phyloP scores from a whole-genome alignment of 495 filamentous ascomycete genomes.

The Neurospora sp. region DNA sequence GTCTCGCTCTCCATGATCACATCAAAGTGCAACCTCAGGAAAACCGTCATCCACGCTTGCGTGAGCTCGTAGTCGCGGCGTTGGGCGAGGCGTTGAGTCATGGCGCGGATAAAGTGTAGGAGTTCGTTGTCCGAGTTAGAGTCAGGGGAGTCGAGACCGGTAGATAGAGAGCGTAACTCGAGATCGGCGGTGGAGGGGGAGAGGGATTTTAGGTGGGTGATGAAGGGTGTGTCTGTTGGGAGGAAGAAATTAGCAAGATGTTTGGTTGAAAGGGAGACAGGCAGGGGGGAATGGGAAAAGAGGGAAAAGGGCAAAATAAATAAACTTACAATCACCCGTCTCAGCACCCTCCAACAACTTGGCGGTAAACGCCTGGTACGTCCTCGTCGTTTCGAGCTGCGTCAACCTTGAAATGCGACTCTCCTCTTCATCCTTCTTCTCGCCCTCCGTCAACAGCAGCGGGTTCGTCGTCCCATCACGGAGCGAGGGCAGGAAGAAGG shows the following conservation, averaged over 20 bases:
- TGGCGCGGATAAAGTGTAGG: slow-evolving; percentile 58
- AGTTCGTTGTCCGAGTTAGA: slow-evolving; percentile 32
- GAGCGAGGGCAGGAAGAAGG: slow-evolving; percentile 85
- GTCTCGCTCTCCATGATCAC: slow-evolving; percentile 30
- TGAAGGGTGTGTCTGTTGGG: slow-evolving; percentile 42
- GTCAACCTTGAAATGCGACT: slow-evolving; percentile 24
- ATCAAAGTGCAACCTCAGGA: slow-evolving; percentile 63
- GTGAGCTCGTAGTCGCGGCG: slow-evolving; percentile 82
- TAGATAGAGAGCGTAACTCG: slow-evolving; percentile 70
- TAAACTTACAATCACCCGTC: slow-evolving; percentile 40
- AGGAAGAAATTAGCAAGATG: too few relatives aligned
- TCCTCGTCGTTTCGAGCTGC: slow-evolving; percentile 27
- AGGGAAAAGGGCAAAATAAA: neutral
- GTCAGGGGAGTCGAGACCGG: slow-evolving; percentile 25
- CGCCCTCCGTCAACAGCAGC: slow-evolving; percentile 15
- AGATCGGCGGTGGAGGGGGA: slow-evolving; percentile 74
- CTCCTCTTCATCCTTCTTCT: slow-evolving; percentile 1
- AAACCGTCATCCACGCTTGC: slow-evolving; percentile 94
- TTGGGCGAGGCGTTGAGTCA: slow-evolving; percentile 55
- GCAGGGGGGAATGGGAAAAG: neutral
- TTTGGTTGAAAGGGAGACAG: too few relatives aligned
- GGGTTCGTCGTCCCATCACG: slow-evolving; percentile 18
- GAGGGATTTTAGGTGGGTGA: slow-evolving; percentile 68
- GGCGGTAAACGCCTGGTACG: slow-evolving; percentile 47
- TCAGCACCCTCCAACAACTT: slow-evolving; percentile 42